Conservation (phyloP, 805 yeast genomes). For the Candida awuae region DNA sequence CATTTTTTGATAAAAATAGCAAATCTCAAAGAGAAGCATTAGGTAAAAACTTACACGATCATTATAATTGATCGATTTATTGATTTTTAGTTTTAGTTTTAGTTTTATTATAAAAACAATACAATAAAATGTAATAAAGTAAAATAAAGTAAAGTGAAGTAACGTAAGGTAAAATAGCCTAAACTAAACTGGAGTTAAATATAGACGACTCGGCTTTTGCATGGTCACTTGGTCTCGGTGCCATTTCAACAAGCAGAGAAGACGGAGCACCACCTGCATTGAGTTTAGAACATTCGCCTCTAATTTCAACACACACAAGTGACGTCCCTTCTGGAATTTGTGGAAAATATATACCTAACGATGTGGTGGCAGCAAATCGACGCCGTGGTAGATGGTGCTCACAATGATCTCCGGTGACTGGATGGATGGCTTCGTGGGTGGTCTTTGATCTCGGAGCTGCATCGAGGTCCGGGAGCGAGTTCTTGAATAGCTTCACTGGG, state of each 20-base stretch:
- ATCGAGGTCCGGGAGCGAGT: not conserved
- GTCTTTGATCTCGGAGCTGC: not conserved
- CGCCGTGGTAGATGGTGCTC: not conserved
- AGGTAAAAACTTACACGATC: too few relatives aligned
- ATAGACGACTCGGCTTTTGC: not conserved
- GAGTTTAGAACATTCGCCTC: not conserved
- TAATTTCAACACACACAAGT: not conserved
- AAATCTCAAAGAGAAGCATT: slow-evolving; percentile 46
- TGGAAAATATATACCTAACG: not conserved
- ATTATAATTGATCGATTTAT: too few relatives aligned
- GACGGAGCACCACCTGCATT: not conserved
- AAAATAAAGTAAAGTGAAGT: too few relatives aligned
- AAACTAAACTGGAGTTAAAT: too few relatives aligned
- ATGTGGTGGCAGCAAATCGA: not conserved
- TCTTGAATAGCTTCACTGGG: not conserved
- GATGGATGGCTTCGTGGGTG: not conserved
- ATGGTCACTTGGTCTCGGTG: not conserved
- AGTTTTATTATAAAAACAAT: too few relatives aligned
- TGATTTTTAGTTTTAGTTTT: too few relatives aligned
- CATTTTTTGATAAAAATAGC: slow-evolving; percentile 41
- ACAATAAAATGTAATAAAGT: too few relatives aligned
- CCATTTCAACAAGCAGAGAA: not conserved
- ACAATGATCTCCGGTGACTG: not conserved
- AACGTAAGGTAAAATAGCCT: too few relatives aligned
- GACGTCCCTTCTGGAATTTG: not conserved